A percentile compares a stretch with the other conserved stretches of the same genome.
Conservation (phyloP, 306 rosid species). For the Vigna reflexopilosa region DNA sequence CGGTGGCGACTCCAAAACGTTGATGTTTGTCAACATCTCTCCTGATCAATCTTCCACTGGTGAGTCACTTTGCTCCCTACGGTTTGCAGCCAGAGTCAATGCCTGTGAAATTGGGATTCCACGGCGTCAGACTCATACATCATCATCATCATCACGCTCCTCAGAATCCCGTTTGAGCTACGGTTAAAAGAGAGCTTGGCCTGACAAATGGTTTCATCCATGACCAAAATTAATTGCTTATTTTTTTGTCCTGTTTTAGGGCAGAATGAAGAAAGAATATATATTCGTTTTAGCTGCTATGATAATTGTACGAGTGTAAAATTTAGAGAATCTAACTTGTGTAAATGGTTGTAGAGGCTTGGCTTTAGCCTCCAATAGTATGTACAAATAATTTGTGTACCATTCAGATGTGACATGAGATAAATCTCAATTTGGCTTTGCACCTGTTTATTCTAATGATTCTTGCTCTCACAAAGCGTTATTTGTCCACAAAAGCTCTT, state of each 20-base stretch:
- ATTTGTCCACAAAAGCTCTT: background rate
- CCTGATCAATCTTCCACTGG: constrained; percentile 80
- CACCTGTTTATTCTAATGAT: constrained; percentile 12
- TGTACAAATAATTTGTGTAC: constrained; percentile 21
- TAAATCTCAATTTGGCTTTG: constrained; percentile 1
- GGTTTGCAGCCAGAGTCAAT: constrained; percentile 90
- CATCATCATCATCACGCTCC: constrained; percentile 54
- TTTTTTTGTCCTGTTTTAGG: constrained; percentile 9
- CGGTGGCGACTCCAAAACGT: constrained; percentile 93
- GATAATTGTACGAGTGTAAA: constrained; percentile 25
- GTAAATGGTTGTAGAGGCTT: constrained; percentile 50
- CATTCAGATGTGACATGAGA: background rate
- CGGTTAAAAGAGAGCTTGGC: constrained; percentile 49
- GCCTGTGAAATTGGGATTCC: constrained; percentile 92
- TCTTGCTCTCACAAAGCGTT: background rate
- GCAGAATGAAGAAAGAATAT: background rate
- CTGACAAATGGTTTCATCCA: constrained; percentile 2
- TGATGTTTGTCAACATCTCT: constrained; percentile 91
- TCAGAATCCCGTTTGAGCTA: constrained; percentile 69
- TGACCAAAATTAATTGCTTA: constrained; percentile 33
- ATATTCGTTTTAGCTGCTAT: constrained; percentile 11
- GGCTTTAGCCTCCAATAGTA: constrained; percentile 33
- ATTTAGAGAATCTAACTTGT: constrained; percentile 37
- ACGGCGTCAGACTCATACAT: constrained; percentile 79
- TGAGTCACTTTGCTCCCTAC: constrained; percentile 92